A percentile compares a stretch with the other conserved stretches of the same genome.
These are phyloP conservation scores for Plasmodium chabaudi DNA, from an alignment of 169 alveolate species.

Conservation along the genomic window DNA sequence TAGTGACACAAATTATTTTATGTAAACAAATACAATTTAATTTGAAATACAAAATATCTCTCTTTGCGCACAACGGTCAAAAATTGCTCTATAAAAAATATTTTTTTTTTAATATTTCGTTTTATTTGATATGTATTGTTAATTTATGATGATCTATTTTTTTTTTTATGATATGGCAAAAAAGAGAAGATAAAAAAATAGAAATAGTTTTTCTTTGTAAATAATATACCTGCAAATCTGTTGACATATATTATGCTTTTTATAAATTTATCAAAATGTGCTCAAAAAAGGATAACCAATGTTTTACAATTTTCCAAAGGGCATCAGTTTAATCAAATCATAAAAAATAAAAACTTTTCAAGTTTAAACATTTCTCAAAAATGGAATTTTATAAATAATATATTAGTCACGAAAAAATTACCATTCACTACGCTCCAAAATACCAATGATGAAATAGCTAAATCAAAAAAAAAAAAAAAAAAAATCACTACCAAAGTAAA, in stretches of 20 bases:
- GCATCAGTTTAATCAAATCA: constrained; percentile 19
- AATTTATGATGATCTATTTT: too few relatives aligned
- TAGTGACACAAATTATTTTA: too few relatives aligned
- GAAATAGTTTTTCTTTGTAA: too few relatives aligned
- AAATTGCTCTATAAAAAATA: too few relatives aligned
- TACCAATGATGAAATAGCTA: not conserved
- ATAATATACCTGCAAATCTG: not conserved
- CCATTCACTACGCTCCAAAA: too few relatives aligned
- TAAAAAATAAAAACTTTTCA: constrained; percentile 26
- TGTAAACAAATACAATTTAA: too few relatives aligned
- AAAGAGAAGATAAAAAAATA: too few relatives aligned
- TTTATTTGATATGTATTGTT: too few relatives aligned
- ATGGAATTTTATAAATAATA: not conserved
- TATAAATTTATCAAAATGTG: constrained; percentile 16
- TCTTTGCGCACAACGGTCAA: too few relatives aligned
- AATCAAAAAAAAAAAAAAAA: not conserved
- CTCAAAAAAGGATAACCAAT: constrained; percentile 24
- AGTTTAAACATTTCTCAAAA: constrained; percentile 2
- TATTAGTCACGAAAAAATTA: not conserved
- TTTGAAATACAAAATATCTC: too few relatives aligned
- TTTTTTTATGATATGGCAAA: too few relatives aligned
- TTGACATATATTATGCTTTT: constrained; percentile 14
- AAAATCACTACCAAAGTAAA: not conserved
- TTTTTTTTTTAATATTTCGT: too few relatives aligned
- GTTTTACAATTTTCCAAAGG: constrained; percentile 8